Evolutionary conservation across 176 grass and related monocot species (phyloP), one percentile per base, ranked within the genome.

Genomic region (Musa schizocarpa): DNA sequence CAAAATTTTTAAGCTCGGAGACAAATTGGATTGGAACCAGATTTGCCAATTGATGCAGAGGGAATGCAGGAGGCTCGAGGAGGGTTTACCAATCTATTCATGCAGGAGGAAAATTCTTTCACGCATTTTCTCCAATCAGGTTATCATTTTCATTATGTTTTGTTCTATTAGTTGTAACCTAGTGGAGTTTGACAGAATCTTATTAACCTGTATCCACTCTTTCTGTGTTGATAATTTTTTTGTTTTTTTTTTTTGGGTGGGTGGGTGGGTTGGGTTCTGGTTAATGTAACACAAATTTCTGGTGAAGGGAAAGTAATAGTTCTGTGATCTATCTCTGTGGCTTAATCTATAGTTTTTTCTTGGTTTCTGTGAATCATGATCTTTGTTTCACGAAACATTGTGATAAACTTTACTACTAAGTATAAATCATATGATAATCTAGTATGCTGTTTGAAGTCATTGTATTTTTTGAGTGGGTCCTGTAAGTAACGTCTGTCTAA

Each of bases 51-150:
- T 84, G 54, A 76, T 91, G 79, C 48, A 80, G 53, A 87, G 94
- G 19, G 90, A 98, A 55, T 91, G 94, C 34, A 62, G 90, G 78
- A 83, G 90, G 82, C 84, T 98, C 26, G 83, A 98, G 63, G 94
- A 98, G 20, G 90, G 90, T 1, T 77, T 93, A 68, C 94, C 94
- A 13, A 88, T 98, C 26, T 93, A 93, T 23, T 82, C 73, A 9
- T 84, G 69, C 69, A 83, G 90, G 54, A 83, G 65, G 29, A 83
- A 74, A 69, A 85, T 98, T 76, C 80, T 98, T 11, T 78, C 73
- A 12, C 80, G 87, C 70, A 91, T 86, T 79, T 82, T 84, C 9
- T 52, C 75, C 63, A 89, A 89, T 57, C 90, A 93, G 94, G 94
- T 89, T 71, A 78, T 29, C 22, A 19, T 57, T 56, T 29, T 55